Evolutionary conservation across 768 basidiomycete species (phyloP).

Genomic region (Steccherinum ochraceum): DNA sequence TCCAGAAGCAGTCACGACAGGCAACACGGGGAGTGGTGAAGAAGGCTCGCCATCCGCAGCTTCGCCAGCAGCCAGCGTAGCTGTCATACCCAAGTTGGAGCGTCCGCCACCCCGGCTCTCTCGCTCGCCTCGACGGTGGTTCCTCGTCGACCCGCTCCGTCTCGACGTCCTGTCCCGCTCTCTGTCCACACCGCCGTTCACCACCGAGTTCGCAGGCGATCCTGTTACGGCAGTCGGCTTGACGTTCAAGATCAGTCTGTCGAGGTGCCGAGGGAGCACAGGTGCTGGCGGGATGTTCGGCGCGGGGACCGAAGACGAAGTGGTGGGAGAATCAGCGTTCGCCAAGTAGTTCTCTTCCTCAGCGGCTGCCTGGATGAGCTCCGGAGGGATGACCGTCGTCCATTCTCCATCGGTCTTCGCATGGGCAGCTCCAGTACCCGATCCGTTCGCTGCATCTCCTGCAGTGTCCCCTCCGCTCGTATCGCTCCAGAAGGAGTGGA

Average conservation of each 20-base stretch:
- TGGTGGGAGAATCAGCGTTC: slow-evolving; percentile 19
- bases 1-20: slow-evolving; percentile 26
- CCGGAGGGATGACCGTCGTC: slow-evolving; percentile 75
- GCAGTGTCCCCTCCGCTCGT: slow-evolving; percentile 12
- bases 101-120: slow-evolving; percentile 14
- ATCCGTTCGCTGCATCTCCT: background rate
- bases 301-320: slow-evolving; percentile 38
- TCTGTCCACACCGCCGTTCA: slow-evolving; percentile 10
- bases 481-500: slow-evolving; percentile 40
- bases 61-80: slow-evolving; percentile 7
- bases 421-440: slow-evolving; percentile 3
- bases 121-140: slow-evolving; percentile 10
- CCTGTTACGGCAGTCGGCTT: slow-evolving; percentile 27
- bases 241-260: slow-evolving; percentile 86
- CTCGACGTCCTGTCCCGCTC: slow-evolving; percentile 14
- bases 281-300: slow-evolving; percentile 88
- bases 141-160: slow-evolving; percentile 7
- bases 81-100: slow-evolving; percentile 20
- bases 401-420: slow-evolving; percentile 33
- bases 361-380: slow-evolving; percentile 70
- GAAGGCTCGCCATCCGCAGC: slow-evolving; percentile 10
- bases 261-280: slow-evolving; percentile 80
- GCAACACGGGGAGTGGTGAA: slow-evolving; percentile 16
- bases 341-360: slow-evolving; percentile 79
- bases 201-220: slow-evolving; percentile 6